A percentile compares a stretch with the other conserved stretches of the same genome.
phyloP scores from a whole-genome alignment of 1,284 basidiomycete species.

The Irpex lacteus region DNA sequence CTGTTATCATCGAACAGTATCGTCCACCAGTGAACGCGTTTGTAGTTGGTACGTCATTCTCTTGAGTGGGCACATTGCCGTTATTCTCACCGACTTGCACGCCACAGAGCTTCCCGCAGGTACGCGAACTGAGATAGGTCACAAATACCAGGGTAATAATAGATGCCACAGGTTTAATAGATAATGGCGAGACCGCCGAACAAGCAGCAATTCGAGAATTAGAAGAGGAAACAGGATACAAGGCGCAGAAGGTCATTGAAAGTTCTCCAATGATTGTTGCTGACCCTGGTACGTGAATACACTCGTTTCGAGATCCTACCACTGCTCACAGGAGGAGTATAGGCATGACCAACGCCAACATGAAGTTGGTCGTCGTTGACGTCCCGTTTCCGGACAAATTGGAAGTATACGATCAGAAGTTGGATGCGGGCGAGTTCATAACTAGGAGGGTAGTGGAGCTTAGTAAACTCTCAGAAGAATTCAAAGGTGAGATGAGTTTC shows the following conservation, averaged over 20 bases:
- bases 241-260: conserved; percentile 58
- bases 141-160: not conserved
- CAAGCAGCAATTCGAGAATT: conserved; percentile 82
- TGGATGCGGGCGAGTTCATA: conserved; percentile 85
- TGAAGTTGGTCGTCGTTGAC: conserved; percentile 70
- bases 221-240: conserved; percentile 89
- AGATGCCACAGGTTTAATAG: conserved; percentile 63
- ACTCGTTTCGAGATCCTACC: not conserved
- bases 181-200: conserved; percentile 76
- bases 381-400: conserved; percentile 61
- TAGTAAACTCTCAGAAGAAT: conserved; percentile 53
- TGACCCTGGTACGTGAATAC: conserved; percentile 63
- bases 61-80: not conserved
- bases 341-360: conserved; percentile 85
- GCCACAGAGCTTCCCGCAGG: conserved; percentile 79
- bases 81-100: not conserved
- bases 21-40: conserved; percentile 76
- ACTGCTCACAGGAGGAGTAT: not conserved
- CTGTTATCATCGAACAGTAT: conserved; percentile 87
- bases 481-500: conserved; percentile 52
- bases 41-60: conserved; percentile 57
- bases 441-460: conserved; percentile 71
- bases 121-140: conserved; percentile 17
- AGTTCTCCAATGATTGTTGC: conserved; percentile 69
- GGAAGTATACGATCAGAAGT: conserved; percentile 58